Evolutionary conservation across 2,329 filamentous ascomycete species (phyloP).

Genomic region (Diaporthe helianthi): DNA sequence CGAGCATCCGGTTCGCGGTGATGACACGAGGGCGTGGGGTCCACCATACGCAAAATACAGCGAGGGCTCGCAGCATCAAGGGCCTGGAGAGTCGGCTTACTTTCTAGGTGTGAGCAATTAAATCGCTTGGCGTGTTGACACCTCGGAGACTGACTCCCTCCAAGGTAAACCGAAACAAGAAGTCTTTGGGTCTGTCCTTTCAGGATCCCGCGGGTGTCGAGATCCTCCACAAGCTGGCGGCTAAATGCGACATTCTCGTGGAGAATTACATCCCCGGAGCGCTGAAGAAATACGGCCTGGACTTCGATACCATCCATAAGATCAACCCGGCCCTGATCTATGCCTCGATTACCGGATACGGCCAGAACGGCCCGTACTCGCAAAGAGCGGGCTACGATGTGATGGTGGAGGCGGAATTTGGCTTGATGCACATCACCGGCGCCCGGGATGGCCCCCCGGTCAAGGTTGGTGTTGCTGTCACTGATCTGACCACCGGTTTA

Average conservation of each 20-base stretch:
- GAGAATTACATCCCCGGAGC: slow-evolving; percentile 95
- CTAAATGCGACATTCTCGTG: slow-evolving; percentile 88
- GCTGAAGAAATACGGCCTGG: slow-evolving; percentile 88
- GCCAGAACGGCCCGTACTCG: slow-evolving; percentile 90
- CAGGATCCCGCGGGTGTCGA: slow-evolving; percentile 83
- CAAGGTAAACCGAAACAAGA: slow-evolving; percentile 96
- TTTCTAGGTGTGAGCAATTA: slow-evolving; percentile 75
- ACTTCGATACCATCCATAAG: slow-evolving; percentile 79
- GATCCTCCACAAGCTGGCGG: slow-evolving; percentile 84
- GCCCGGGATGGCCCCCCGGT: slow-evolving; percentile 87
- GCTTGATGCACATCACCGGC: slow-evolving; percentile 98
- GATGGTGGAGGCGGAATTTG: slow-evolving; percentile 99
- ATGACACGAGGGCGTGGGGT: slow-evolving; percentile 96
- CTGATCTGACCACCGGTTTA: slow-evolving; percentile 91
- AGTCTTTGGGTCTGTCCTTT: slow-evolving; percentile 90
- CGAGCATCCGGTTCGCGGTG: slow-evolving; percentile 88
- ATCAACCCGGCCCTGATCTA: slow-evolving; percentile 92
- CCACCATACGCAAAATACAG: slow-evolving; percentile 88
- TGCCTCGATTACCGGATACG: slow-evolving; percentile 95
- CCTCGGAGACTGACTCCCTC: slow-evolving; percentile 20
- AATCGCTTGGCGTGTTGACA: background rate
- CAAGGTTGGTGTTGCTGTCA: slow-evolving; percentile 97
- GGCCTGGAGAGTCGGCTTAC: slow-evolving; percentile 92
- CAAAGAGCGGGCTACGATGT: slow-evolving; percentile 94
- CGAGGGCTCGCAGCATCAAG: slow-evolving; percentile 62